Base-by-base conservation (phyloP, 2,329 filamentous ascomycete species). In the Aureobasidium sp. region DNA sequence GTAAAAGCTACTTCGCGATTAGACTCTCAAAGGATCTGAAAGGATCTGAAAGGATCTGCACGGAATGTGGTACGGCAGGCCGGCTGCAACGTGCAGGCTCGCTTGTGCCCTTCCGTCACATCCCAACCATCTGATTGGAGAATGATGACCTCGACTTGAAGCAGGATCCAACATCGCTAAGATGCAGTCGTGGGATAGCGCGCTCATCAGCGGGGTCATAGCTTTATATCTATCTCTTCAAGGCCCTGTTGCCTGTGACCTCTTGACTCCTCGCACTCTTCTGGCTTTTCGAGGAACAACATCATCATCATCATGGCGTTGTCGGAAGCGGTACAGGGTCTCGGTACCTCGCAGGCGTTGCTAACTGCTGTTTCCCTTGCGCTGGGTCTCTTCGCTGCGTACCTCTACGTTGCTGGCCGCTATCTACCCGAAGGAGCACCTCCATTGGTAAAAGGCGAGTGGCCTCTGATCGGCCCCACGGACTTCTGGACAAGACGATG, bases 401-500 rank as follows among this genome's bases (percentile, higher is more conserved):
- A 54, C 29, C 60, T 66, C 45, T 70, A 68, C 54, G 42, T 68
- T 33, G 31, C 31, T 17, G 67, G 66, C 62, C 61, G 47, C 15
- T 59, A 63, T 22, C 66, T 70, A 9, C 67, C 69, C 17, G 65
- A 64, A 40, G 68, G 69, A 62, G 66, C 68, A 9, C 70, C 70
- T 15, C 53, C 64, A 29, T 60, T 65, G 19, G 60, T 62, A 12
- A 57, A 56, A 19, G 63, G 66, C 15, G 63, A 66, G 8, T 75
- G 68, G 66, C 80, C 80, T 0, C 64, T 82, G 9, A 62, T 79
- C 3, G 80, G 80, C 2, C 71, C 76, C 1, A 61, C 75, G 29
- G 69, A 70, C 0, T 82, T 81, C 71, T 82, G 80, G 72, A 77
- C 76, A 3, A 63, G 72, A 17, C 72, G 80, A 58, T 75, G 73